Evolutionary conservation across 2,329 filamentous ascomycete species (phyloP).

Genomic region (Aspergillus pseudoglaucus): DNA sequence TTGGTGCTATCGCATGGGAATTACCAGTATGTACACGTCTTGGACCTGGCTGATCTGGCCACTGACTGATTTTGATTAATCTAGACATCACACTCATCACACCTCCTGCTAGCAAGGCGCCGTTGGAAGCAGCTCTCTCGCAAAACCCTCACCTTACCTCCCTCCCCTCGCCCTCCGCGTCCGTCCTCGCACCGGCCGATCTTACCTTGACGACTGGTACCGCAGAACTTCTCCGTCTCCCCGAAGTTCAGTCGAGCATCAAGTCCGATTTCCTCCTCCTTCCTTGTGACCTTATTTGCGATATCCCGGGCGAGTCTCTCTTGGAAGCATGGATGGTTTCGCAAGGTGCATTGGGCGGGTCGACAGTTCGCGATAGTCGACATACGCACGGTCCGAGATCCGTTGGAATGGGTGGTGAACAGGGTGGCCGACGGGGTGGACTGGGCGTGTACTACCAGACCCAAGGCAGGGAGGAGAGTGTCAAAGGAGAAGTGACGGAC

Average conservation of each 20-base stretch:
- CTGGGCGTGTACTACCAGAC: constrained; percentile 90
- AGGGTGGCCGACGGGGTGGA: constrained; percentile 63
- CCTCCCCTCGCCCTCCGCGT: constrained; percentile 45
- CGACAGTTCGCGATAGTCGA: constrained; percentile 44
- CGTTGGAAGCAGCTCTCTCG: constrained; percentile 41
- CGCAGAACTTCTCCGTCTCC: constrained; percentile 76
- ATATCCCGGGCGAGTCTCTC: constrained; percentile 73
- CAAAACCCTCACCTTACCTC: constrained; percentile 47
- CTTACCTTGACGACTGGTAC: constrained; percentile 82
- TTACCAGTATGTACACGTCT: constrained; percentile 33
- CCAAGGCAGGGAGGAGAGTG: constrained; percentile 59
- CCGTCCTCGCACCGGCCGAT: constrained; percentile 69
- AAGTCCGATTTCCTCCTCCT: constrained; percentile 83
- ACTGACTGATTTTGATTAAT: constrained; percentile 1
- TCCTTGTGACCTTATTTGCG: constrained; percentile 89
- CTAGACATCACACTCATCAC: constrained; percentile 45
- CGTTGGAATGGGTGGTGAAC: constrained; percentile 48
- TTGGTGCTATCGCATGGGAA: constrained; percentile 44
- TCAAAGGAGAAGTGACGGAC: constrained; percentile 89
- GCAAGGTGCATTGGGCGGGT: constrained; percentile 60
- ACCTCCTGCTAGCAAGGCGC: constrained; percentile 36
- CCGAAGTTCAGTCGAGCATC: constrained; percentile 71
- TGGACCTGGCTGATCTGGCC: not conserved
- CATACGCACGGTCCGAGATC: constrained; percentile 38
- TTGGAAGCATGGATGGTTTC: constrained; percentile 90